Base-by-base conservation (phyloP, 345 rosid genomes). In the Trapa incisa region DNA sequence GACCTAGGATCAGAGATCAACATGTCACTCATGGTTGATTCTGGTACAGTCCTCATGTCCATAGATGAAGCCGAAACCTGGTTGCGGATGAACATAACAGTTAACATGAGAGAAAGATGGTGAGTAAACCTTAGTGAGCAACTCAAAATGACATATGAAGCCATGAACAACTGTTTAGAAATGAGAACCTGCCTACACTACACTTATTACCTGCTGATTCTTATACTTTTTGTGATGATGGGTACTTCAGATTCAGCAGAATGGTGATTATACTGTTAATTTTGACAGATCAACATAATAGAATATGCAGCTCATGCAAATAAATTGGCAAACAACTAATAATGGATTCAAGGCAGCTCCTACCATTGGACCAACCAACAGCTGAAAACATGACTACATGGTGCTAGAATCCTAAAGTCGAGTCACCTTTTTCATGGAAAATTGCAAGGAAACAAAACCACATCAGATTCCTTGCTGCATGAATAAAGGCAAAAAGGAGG, bases 41-140 rank as follows among this genome's bases (percentile, higher is more conserved):
- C 94, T 13, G 96, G 96, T 64, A 87, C 98, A 66, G 85, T 76
- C 37, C 85, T 85, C 4, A 77, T 70, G 65, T 92, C 93, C 75
- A 81, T 68, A 64, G 98, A 87, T 74, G 96, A 89, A 39, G 86
- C 58, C 0, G 89, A 86, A 37, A 83, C 88, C 99, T 94, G 37
- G 62, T 17, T 17, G 67, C 4, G 43, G 11, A 65, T 15, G 66
- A 10, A 41, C 67, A 14, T 22, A 11, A 6, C 14, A 32, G 32
- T 33, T 2, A 53, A 54, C 8, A 54, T 7, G 10, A 54, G 60
- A n/a, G 60, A n/a, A 50, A 54, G 60, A 58, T 32, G 63, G 11
- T 58, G 6, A 58, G 7, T 33, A 6, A 57, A 57, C 62, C 33
- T 11, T 33, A 14, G 6, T 14, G 29, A 7, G 17, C 57, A 52